These are phyloP conservation scores for Pythium chondricola DNA, from an alignment of 352 stramenopile genomes.

Conservation along the genomic window DNA sequence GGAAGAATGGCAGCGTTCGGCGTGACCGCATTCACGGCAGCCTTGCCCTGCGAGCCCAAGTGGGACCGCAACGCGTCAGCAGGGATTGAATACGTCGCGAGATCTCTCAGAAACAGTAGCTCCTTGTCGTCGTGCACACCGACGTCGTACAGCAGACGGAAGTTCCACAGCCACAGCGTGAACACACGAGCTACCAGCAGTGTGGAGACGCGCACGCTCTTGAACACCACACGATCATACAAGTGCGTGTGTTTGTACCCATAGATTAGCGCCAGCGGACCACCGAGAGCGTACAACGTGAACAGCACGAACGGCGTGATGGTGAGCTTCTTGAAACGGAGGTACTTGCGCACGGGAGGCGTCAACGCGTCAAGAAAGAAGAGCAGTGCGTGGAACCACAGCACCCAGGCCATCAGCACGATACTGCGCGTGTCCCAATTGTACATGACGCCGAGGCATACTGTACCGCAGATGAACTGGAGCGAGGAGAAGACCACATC, in stretches of 20 bases:
- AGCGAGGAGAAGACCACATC: slow-evolving; percentile 23
- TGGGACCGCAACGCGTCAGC: too few relatives aligned
- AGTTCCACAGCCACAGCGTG: slow-evolving; percentile 24
- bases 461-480: slow-evolving; percentile 6
- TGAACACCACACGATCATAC: slow-evolving; percentile 4
- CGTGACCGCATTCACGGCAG: background rate
- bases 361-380: slow-evolving; percentile 41
- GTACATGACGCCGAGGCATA: slow-evolving; percentile 27
- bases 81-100: slow-evolving; percentile 19
- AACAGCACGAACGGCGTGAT: slow-evolving; percentile 14
- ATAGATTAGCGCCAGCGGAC: slow-evolving; percentile 20
- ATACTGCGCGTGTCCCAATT: slow-evolving; percentile 27
- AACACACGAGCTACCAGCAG: slow-evolving; percentile 18
- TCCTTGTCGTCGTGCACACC: slow-evolving; percentile 20
- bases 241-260: slow-evolving; percentile 16
- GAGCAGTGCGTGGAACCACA: slow-evolving; percentile 48
- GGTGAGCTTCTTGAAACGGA: slow-evolving; percentile 22
- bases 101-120: slow-evolving; percentile 23
- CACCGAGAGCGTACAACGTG: slow-evolving; percentile 16
- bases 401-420: slow-evolving; percentile 29
- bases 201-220: slow-evolving; percentile 1
- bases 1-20: background rate
- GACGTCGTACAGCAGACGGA: slow-evolving; percentile 25
- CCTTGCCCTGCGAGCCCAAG: background rate
- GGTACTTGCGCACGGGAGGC: slow-evolving; percentile 17